Percentiles rank a stretch among this genome's conserved stretches.
Conservation (phyloP, 2,329 filamentous ascomycete species). For the Bisporella sp. region DNA sequence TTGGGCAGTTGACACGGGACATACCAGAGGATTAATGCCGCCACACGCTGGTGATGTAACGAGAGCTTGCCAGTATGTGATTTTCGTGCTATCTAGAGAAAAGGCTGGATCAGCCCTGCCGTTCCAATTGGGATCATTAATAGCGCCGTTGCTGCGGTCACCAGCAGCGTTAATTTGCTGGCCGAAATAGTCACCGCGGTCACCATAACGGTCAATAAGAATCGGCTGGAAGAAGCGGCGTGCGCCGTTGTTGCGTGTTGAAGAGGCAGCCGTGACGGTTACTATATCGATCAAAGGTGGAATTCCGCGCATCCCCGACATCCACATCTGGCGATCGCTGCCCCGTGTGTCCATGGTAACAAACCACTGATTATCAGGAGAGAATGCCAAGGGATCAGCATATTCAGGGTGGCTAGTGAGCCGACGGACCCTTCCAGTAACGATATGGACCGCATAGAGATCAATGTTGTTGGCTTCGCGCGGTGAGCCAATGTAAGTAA, state of each 20-base stretch:
- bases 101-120: constrained; percentile 37
- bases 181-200: constrained; percentile 37
- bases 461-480: constrained; percentile 38
- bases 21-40: constrained; percentile 35
- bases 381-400: constrained; percentile 35
- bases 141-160: constrained; percentile 26
- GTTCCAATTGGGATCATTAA: constrained; percentile 43
- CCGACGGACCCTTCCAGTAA: constrained; percentile 33
- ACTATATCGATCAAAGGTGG: constrained; percentile 22
- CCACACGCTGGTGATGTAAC: constrained; percentile 35
- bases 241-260: constrained; percentile 37
- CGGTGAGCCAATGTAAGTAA: constrained; percentile 33
- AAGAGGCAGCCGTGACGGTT: constrained; percentile 15
- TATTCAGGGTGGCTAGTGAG: constrained; percentile 39
- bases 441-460: constrained; percentile 34
- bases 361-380: constrained; percentile 36
- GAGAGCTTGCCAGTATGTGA: constrained; percentile 36
- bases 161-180: constrained; percentile 35
- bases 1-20: constrained; percentile 31
- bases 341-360: constrained; percentile 38
- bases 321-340: constrained; percentile 35
- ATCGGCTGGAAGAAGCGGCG: constrained; percentile 40
- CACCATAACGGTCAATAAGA: constrained; percentile 36
- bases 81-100: constrained; percentile 34
- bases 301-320: constrained; percentile 28